These are phyloP conservation scores for Phaeosphaeria sp. DNA, from an alignment of 2,329 filamentous ascomycete species.

Conservation along the genomic window DNA sequence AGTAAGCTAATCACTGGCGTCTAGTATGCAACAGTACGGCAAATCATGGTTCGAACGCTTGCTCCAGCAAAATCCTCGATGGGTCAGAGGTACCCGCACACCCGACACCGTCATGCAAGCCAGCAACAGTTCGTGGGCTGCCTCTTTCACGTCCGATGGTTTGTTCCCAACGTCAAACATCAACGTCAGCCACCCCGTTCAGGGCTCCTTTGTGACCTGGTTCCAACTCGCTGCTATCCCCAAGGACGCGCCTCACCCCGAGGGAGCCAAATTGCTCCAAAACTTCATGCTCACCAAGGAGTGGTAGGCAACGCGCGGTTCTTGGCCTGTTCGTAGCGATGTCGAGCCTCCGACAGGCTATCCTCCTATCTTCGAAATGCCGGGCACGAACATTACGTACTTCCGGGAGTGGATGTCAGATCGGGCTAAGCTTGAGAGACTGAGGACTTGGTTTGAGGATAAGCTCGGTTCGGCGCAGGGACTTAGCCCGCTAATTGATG, in stretches of 20 bases:
- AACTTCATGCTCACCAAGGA: slow-evolving; percentile 56
- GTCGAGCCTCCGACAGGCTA: slow-evolving; percentile 35
- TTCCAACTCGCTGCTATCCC: slow-evolving; percentile 58
- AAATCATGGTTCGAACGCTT: slow-evolving; percentile 57
- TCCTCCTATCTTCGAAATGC: slow-evolving; percentile 38
- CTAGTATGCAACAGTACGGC: slow-evolving; percentile 49
- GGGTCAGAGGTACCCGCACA: slow-evolving; percentile 61
- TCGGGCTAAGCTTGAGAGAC: slow-evolving; percentile 51
- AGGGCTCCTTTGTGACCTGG: slow-evolving; percentile 54
- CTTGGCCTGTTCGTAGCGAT: slow-evolving; percentile 50
- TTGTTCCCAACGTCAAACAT: slow-evolving; percentile 1
- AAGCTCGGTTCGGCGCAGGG: slow-evolving; percentile 54
- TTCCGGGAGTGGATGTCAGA: slow-evolving; percentile 55
- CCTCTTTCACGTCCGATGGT: slow-evolving; percentile 22
- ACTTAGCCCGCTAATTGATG: slow-evolving; percentile 45
- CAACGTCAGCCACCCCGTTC: slow-evolving; percentile 16
- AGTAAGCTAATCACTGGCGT: not conserved
- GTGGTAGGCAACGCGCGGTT: slow-evolving; percentile 41
- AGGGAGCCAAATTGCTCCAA: slow-evolving; percentile 60
- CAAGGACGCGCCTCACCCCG: slow-evolving; percentile 57
- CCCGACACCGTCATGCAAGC: slow-evolving; percentile 47
- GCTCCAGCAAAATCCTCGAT: slow-evolving; percentile 57
- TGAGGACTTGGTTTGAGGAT: slow-evolving; percentile 53
- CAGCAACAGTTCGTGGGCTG: slow-evolving; percentile 27
- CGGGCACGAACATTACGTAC: slow-evolving; percentile 45